Evolutionary conservation across 306 rosid species (phyloP).

Genomic region (Biancaea sappan): DNA sequence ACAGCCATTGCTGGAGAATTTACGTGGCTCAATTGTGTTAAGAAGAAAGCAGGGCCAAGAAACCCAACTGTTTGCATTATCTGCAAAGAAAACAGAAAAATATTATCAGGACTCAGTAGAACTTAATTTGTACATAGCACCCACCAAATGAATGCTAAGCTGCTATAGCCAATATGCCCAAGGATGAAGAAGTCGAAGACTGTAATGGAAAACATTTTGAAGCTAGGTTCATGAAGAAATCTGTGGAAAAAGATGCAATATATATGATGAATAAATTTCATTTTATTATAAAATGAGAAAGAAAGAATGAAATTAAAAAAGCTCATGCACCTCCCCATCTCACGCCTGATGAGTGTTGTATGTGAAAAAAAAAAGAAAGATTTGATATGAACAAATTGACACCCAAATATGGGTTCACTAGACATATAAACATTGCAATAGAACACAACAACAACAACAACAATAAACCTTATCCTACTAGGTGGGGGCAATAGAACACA

Average conservation of each 20-base stretch:
- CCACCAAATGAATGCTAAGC: constrained; percentile 1
- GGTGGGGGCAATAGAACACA: too few relatives aligned
- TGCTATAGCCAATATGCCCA: background rate
- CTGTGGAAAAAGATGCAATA: background rate
- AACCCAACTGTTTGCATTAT: constrained; percentile 97
- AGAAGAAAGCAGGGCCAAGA: constrained; percentile 99
- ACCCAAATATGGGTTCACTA: background rate
- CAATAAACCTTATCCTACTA: too few relatives aligned
- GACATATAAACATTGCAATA: background rate
- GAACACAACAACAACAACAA: too few relatives aligned
- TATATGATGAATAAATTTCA: background rate
- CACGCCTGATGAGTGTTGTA: background rate
- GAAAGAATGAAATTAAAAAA: background rate
- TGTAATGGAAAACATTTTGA: background rate
- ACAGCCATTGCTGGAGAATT: constrained; percentile 93
- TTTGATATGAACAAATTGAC: background rate
- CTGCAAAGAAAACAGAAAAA: constrained; percentile 46
- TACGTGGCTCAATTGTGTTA: constrained; percentile 91
- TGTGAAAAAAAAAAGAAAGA: background rate
- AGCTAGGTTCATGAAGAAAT: background rate
- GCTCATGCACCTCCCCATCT: background rate
- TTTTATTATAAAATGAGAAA: constrained; percentile 10
- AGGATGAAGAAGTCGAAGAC: constrained; percentile 19
- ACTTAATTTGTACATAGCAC: background rate
- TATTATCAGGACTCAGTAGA: constrained; percentile 14